Evolutionary conservation across 805 yeast species (phyloP), one percentile per base, ranked within the genome.

Genomic region (Lachancea meyersii): DNA sequence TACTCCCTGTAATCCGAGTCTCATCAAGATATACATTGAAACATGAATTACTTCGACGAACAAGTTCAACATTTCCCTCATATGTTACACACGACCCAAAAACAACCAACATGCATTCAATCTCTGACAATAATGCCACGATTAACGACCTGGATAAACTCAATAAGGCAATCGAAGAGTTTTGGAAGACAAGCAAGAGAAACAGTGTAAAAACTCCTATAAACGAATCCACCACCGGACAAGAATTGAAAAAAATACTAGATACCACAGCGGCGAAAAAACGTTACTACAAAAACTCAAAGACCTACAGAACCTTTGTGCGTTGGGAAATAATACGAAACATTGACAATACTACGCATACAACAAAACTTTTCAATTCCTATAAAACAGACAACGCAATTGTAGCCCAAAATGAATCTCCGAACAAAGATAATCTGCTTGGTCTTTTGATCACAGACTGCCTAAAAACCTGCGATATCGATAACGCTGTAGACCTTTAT

Each of bases 401-500:
- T 31, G 21, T 8, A 18, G 13, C 14, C 31, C 8, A 28, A n/a
- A n/a, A 31, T 7, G 21, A 31, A 5, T 11, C 16, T 11, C 16
- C 6, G 16, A 28, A 31, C 21, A 31, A 31, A 14, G 21, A 5
- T 9, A 7, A 32, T 18, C 18, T 32, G n/a, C 7, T 50, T 45
- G 18, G 38, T 49, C 24, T 40, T 54, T 4, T 28, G 37, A 17
- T 57, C 2, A 34, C 44, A 9, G 53, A 54, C 30, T 39, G 52
- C 3, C 13, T 59, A 8, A 9, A 38, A 2, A 40, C 49, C 3
- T 40, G 40, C 1, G 61, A 58, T 43, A 34, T 49, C 1, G 17
- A 48, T 2, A 53, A 52, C 27, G 54, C 60, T 1, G 48, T 45
- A 3, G 59, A 58, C 23, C 31, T 60, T 1, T 60, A 46, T 41